Evolutionary conservation across 805 yeast species (phyloP), one percentile per base, ranked within the genome.

Genomic region (Torulaspora gathmanii): DNA sequence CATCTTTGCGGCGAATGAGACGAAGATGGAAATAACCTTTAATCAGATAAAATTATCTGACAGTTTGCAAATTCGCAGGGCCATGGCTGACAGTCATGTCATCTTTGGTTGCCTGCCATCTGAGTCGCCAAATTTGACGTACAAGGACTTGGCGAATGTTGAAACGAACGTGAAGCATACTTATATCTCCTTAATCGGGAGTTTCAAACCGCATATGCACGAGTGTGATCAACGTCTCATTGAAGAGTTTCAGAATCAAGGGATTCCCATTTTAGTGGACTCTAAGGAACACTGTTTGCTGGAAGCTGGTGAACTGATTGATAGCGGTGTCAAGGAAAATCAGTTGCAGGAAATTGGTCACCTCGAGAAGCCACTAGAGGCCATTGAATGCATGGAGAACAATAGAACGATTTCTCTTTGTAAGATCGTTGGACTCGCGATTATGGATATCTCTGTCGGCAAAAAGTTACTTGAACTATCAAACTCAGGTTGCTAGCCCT

Each of bases 291-390:
- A 80, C 49, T 70, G 79, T 10, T 56, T 77, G 19, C 63, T 64
- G 3, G 88, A 82, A 61, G 81, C 87, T 1, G 88, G 88, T 2
- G 88, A 82, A 51, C 64, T 82, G 42, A 74, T 80, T 37, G 74
- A 72, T 54, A 69, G 73, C 36, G 59, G 62, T 2, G 70, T 77
- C 17, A 49, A 57, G 1, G 61, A 51, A 3, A 58, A 62, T 1
- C 65, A 73, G n/a, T 60, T 79, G 36, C 56, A 78, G 5, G 81
- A 78, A 54, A 53, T 79, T 33, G 70, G 78, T 1, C 69, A 73
- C 17, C 45, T 78, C 39, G 65, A 57, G 26, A 8, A 44, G 7
- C 27, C 40, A 2, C 45, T 45, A 2, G 47, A 50, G 2, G 56
- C 52, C 9, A 27, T 54, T 5, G 50, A 49, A 5, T 52, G 54